Conservation (phyloP, 2,329 filamentous ascomycete species). For the Rhinocladiella similis region DNA sequence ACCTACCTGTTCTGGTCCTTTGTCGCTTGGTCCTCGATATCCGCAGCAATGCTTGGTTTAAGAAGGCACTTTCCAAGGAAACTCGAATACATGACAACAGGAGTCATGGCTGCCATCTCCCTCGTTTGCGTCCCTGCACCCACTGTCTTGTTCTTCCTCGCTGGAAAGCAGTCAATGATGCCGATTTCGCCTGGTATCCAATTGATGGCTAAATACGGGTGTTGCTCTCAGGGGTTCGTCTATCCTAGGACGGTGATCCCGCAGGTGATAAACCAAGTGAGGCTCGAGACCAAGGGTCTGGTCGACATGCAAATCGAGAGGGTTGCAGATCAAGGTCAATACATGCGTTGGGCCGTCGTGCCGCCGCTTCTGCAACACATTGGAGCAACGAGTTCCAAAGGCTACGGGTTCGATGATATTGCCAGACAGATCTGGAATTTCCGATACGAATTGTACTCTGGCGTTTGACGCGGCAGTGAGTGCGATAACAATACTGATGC, state of each 20-base stretch:
- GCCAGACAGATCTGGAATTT: slow-evolving; percentile 1
- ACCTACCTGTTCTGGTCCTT: slow-evolving; percentile 40
- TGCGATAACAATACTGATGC: no score
- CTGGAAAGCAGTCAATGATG: slow-evolving; percentile 41
- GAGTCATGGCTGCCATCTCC: slow-evolving; percentile 31
- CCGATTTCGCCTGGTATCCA: slow-evolving; percentile 39
- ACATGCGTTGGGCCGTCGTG: slow-evolving; percentile 43
- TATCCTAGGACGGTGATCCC: slow-evolving; percentile 39
- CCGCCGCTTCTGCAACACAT: slow-evolving; percentile 48
- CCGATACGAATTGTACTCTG: no score
- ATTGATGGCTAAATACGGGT: slow-evolving; percentile 44
- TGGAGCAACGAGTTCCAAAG: slow-evolving; percentile 42
- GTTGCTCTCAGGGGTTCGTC: slow-evolving; percentile 47
- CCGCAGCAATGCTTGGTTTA: slow-evolving; percentile 11
- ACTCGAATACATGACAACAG: slow-evolving; percentile 24
- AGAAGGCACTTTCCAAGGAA: slow-evolving; percentile 13
- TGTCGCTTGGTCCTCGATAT: slow-evolving; percentile 15
- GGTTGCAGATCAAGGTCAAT: slow-evolving; percentile 40
- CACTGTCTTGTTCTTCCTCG: slow-evolving; percentile 42
- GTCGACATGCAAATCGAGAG: slow-evolving; percentile 45
- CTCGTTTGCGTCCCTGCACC: slow-evolving; percentile 33
- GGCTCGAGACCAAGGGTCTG: slow-evolving; percentile 36
- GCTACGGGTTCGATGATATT: slow-evolving; percentile 12
- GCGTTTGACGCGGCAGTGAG: no score
- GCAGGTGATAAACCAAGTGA: slow-evolving; percentile 35